Conservation (phyloP, 2,329 filamentous ascomycete genomes). For the Colletotrichum scovillei region DNA sequence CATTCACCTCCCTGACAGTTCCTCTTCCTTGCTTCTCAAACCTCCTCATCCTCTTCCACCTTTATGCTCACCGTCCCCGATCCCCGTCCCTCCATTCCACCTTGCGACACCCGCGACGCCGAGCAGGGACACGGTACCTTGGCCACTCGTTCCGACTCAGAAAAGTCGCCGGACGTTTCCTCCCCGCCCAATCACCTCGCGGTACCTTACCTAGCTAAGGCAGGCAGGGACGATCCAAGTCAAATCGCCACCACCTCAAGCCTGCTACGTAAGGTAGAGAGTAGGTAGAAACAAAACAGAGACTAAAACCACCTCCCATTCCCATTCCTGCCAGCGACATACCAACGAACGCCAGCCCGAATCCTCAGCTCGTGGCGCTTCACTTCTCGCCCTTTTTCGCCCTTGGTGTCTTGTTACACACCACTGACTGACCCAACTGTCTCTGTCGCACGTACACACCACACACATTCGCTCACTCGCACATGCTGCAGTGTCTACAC, state of each 20-base stretch:
- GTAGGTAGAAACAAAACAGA: not conserved
- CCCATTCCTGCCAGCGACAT: conserved; percentile 23
- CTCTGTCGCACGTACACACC: conserved; percentile 23
- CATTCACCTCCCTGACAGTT: not conserved
- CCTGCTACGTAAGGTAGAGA: too few relatives aligned
- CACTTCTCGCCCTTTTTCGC: conserved; percentile 30
- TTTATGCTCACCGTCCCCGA: not conserved
- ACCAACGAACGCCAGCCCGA: conserved; percentile 17
- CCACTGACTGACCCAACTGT: conserved; percentile 14
- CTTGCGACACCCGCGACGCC: not conserved
- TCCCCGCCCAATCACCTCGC: not conserved
- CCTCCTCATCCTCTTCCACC: not conserved
- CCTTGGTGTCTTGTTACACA: conserved; percentile 7
- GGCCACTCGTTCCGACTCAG: conserved; percentile 4
- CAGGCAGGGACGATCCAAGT: conserved; percentile 32
- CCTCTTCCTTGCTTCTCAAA: not conserved
- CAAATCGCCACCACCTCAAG: conserved; percentile 28
- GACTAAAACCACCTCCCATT: conserved; percentile 26
- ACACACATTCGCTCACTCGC: not conserved
- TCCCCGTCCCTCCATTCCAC: not conserved
- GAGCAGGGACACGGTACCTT: conserved; percentile 10
- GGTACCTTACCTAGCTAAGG: conserved; percentile 27
- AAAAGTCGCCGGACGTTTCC: not conserved
- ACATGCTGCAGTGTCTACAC: not conserved
- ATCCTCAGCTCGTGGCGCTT: conserved; percentile 32